A percentile compares a stretch with the other conserved stretches of the same genome.
Evolutionary conservation across 164 flowering plant species (phyloP).

Genomic region (Dillenia suffruticosa): DNA sequence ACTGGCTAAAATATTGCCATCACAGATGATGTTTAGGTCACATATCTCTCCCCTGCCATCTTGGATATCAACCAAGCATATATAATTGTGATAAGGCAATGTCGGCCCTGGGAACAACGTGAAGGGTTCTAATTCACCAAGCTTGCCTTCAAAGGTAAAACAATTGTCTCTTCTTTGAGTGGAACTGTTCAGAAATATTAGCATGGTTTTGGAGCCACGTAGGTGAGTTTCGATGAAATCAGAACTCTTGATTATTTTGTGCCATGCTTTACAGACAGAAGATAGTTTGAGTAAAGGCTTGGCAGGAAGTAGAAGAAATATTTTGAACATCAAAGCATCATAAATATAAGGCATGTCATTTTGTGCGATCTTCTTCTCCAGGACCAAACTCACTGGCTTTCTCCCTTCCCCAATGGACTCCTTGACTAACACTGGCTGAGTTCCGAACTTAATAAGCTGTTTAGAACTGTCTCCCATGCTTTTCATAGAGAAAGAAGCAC

Average conservation of each 20-base stretch:
- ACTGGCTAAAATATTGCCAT: slow-evolving; percentile 28
- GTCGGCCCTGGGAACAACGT: neutral
- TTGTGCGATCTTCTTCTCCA: slow-evolving; percentile 9
- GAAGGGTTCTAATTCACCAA: slow-evolving; percentile 6
- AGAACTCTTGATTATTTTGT: slow-evolving; percentile 22
- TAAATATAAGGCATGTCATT: slow-evolving; percentile 22
- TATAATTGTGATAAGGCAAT: neutral
- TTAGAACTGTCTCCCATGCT: too few species aligned
- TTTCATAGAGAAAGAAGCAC: too few species aligned
- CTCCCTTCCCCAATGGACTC: neutral
- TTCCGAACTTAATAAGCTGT: too few species aligned
- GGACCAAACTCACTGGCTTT: neutral
- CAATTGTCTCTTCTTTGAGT: slow-evolving; percentile 10
- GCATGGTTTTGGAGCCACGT: slow-evolving; percentile 20
- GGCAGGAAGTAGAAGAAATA: slow-evolving; percentile 37
- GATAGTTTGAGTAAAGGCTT: slow-evolving; percentile 24
- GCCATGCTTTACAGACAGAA: slow-evolving; percentile 45
- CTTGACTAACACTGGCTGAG: too few species aligned
- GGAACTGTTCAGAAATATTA: slow-evolving; percentile 18
- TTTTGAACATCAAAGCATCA: slow-evolving; percentile 27
- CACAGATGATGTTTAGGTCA: slow-evolving; percentile 21
- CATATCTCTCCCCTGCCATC: slow-evolving; percentile 20
- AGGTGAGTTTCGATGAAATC: slow-evolving; percentile 26
- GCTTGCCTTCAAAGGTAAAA: slow-evolving; percentile 26
- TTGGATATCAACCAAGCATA: slow-evolving; percentile 30